Evolutionary conservation across 2,329 filamentous ascomycete species (phyloP), one percentile per base, ranked within the genome.

Genomic region (Venturia aucupariae): DNA sequence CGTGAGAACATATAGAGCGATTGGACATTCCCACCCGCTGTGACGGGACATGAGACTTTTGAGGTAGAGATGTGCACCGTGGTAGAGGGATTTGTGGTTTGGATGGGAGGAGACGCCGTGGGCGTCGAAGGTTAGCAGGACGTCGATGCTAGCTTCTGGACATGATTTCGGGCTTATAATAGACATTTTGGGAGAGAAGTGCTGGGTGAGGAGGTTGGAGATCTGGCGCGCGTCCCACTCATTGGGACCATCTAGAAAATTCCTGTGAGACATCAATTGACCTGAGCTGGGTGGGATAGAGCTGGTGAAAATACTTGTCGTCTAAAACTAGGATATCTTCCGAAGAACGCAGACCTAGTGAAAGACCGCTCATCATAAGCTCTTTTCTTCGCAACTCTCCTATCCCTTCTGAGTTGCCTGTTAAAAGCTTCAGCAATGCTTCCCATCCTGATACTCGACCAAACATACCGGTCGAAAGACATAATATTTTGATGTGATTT

Each of bases 401-500:
- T 39, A 97, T 81, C 0, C 92, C 92, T 69, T 92, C 92, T 61
- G 92, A 92, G 74, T 97, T 83, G 64, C 91, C 89, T 89, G 69
- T 65, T 60, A 24, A 27, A 13, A 3, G 30, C 54, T 55, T 60
- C 39, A 61, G 59, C 69, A 51, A 68, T 69, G 51, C 1, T 10
- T 46, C 38, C 10, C 17, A 30, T 3, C 13, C 22, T 24, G 30
- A 15, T 41, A 11, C 5, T 27, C 27, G 4, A 19, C 8, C 38
- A 19, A 27, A 70, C 75, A 55, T 77, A 87, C 90, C 92, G 68
- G 87, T 93, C 76, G 90, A 95, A 68, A 99, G 79, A 77, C 94
- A 99, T 64, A 97, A 78, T 67, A 99, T 96, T 78, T 95, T 94
- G 72, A 99, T 83, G 73, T 95, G 91, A 77, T 99, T 97, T 4